Evolutionary conservation across 352 stramenopile species (phyloP), one percentile per base, ranked within the genome.

Genomic region (Pythium phragmiticola): DNA sequence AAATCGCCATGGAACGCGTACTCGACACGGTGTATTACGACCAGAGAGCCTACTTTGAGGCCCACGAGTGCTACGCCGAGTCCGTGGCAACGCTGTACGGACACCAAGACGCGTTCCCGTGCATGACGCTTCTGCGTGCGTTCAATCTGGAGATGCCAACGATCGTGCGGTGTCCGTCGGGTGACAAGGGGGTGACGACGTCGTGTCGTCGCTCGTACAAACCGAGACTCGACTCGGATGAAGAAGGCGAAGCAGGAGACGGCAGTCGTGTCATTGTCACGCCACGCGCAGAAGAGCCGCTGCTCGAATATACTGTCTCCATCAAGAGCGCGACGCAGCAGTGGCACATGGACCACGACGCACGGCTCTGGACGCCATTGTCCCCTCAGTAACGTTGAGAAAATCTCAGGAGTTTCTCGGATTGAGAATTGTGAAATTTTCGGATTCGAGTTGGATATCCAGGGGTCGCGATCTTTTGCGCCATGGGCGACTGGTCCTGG

Each of bases 1-100:
- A 78, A 50, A 75, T 88, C 46, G 76, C 71, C 0, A 86, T 89
- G 19, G 80, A 90, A 63, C 74, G 74, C 0, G 52, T 88, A 5
- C 61, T 92, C 28, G 73, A 90, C 42, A 76, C 76, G 7, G 69
- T 92, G 51, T 92, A 92, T 60, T 92, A 92, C 52, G 69, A 72
- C 60, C 80, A 92, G 68, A 77, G 76, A 16, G 66, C 60, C 26
- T 89, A 81, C 53, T 73, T 79, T 36, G 63, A 67, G 3, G 50
- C 57, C 19, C 68, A 87, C 34, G 63, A 74, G 4, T 58, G 60
- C 2, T 91, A 77, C 62, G 82, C 78, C 2, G 75, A 67, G 7
- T 76, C 61, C 1, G 75, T 87, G 56, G 60, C 68, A 16, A 68
- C 73, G 36, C 37, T 89, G 14, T 88, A 87, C 54, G 57, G 68